Base-by-base conservation (phyloP, 2,329 filamentous ascomycete species). In the Fusarium protoensiforme region DNA sequence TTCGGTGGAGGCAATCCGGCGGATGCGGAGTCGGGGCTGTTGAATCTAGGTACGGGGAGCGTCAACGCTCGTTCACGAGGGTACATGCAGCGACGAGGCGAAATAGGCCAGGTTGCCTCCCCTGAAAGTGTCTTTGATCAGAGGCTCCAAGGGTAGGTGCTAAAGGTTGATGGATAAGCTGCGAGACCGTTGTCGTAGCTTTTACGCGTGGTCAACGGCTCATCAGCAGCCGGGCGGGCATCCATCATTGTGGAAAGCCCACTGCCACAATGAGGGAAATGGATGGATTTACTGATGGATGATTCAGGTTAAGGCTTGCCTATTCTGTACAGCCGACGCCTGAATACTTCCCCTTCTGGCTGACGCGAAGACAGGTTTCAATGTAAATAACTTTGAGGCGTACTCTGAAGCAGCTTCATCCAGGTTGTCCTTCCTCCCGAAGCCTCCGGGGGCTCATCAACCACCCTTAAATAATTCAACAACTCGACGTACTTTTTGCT, bases 21-120 rank as follows among this genome's bases (percentile, higher is more conserved):
- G 64, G 51, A 38, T 61, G 69, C 61, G 69, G 67, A 72, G 68
- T 58, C 65, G 65, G 27, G 64, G 61, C 53, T 68, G 56, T 35
- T 51, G 46, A 51, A 39, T 62, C n/a, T 62, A n/a, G n/a, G n/a
- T n/a, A 54, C 33, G 60, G 48, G 64, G 54, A 56, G 35, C 29
- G 38, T 53, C 56, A 43, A 43, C 39, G 43, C 33, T 60, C 58
- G 35, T 53, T 53, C 36, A 51, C 31, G 56, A 63, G 43, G 41
- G 41, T 68, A 56, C 67, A 41, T 67, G 57, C 46, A 53, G 38
- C 35, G 36, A 46, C 20, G 61, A 67, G 69, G 69, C 61, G 61
- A 71, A 63, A 63, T 63, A 53, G 39, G 64, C 67, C 39, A 31
- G 27, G 46, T 53, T 53, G 46, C 46, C 27, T 53, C 46, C 46